Evolutionary conservation across 2,329 filamentous ascomycete species (phyloP).

Genomic region (Nigrospora osmanthi): DNA sequence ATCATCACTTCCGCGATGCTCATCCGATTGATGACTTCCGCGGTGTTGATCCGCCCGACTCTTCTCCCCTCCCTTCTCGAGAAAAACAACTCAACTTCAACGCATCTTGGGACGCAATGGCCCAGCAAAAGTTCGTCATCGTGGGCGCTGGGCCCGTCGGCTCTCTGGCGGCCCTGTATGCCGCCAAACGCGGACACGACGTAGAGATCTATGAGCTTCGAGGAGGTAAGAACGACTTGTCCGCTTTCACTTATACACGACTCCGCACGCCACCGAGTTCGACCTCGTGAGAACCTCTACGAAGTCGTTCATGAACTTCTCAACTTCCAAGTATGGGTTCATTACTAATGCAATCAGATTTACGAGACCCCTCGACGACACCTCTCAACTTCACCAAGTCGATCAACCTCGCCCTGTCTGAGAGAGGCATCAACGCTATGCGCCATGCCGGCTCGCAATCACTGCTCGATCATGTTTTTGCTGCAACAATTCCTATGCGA

Average conservation of each 20-base stretch:
- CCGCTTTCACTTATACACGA: background rate
- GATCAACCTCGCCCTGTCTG: constrained; percentile 94
- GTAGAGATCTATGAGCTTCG: constrained; percentile 94
- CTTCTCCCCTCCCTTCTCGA: too few relatives aligned
- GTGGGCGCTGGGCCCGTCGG: constrained; percentile 93
- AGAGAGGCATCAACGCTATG: constrained; percentile 87
- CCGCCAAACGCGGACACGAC: constrained; percentile 76
- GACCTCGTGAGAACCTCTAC: too few relatives aligned
- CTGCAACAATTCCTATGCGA: constrained; percentile 81
- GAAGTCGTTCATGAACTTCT: too few relatives aligned
- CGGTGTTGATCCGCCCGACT: too few relatives aligned
- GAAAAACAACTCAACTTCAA: too few relatives aligned
- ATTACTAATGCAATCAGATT: constrained; percentile 48
- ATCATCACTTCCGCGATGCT: too few relatives aligned
- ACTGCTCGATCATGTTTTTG: constrained; percentile 67
- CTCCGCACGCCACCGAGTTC: too few relatives aligned
- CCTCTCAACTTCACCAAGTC: constrained; percentile 95
- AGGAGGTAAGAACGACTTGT: constrained; percentile 54
- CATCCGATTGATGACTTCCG: background rate
- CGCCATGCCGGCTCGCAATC: constrained; percentile 57
- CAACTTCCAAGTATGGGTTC: too few relatives aligned
- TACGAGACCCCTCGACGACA: constrained; percentile 72
- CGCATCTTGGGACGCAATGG: constrained; percentile 16
- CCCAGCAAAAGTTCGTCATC: constrained; percentile 63
- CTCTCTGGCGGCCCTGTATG: constrained; percentile 85